Base-by-base conservation (phyloP, 2,329 filamentous ascomycete genomes). In the Colletotrichum sp. region DNA sequence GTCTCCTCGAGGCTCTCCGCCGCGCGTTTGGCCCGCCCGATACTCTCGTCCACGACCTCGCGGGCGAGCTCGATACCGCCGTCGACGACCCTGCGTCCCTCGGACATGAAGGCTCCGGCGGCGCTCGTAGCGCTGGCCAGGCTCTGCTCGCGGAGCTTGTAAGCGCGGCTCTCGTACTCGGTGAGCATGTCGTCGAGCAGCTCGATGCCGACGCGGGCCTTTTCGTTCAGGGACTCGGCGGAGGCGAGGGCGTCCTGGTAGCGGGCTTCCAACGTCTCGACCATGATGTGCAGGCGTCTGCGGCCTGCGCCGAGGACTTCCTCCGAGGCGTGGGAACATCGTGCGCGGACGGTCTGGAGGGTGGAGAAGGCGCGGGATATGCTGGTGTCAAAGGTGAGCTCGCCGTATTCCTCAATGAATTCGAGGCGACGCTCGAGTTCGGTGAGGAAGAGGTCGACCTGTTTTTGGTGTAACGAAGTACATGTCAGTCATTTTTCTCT, bases 251-350 rank as follows among this genome's bases (percentile, higher is more conserved):
- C 96, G 80, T 97, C 95, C 78, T 98, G 93, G 85, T 98, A 99
- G 78, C 95, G 91, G 32, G 90, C 90, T 84, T 99, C 97, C 16
- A 99, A 88, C 1, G 96, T 98, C 80, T 99, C 96, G 39, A 99
- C 95, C 87, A 99, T 93, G 75, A 99, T 92, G 78, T 95, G 94
- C 76, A 98, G 92, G 77, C 96, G 92, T 78, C 95, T 92, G 69
- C 95, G 93, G 27, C 97, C 96, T 49, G 95, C 95, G 72, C 96
- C 97, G 79, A 99, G 92, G 63, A 98, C 91, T 82, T 97, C 96
- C 77, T 95, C 96, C 1, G 96, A 98, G 25, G 96, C 96, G 78
- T 96, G 93, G 52, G 95, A 95, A 85, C 97, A 99, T 80, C 95
- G 92, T 79, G 95, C 93, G 77, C 96, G 93, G 30, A 99, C 96